Conservation (phyloP, 306 rosid species). For the Aeschynomene evenia region DNA sequence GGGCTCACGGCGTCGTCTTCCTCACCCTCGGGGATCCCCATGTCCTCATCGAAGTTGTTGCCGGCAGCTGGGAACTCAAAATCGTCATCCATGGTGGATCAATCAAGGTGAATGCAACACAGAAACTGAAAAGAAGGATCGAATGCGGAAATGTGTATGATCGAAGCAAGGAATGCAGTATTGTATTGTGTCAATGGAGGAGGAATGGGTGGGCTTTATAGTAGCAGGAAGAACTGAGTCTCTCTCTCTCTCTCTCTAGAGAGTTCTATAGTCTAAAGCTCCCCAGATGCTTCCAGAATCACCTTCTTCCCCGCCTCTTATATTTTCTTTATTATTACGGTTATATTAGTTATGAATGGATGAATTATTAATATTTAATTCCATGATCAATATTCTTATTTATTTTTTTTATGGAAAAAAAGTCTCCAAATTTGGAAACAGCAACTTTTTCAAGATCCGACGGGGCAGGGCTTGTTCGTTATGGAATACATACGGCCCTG, state of each 20-base stretch:
- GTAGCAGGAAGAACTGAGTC: background rate
- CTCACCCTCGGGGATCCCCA: slow-evolving; percentile 39
- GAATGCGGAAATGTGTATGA: background rate
- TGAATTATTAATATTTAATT: too few relatives aligned
- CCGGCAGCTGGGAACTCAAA: slow-evolving; percentile 48
- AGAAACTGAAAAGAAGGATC: background rate
- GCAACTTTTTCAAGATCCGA: slow-evolving; percentile 11
- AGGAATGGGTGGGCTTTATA: background rate
- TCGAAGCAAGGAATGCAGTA: background rate
- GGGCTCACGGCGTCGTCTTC: slow-evolving; percentile 39
- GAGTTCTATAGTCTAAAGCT: slow-evolving; percentile 16
- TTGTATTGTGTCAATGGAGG: background rate
- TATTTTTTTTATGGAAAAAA: too few relatives aligned
- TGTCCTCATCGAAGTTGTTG: slow-evolving; percentile 34
- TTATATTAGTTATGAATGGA: background rate
- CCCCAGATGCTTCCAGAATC: slow-evolving; percentile 33
- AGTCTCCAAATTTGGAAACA: background rate
- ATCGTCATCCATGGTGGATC: slow-evolving; percentile 53
- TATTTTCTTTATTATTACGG: background rate
- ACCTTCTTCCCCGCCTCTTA: background rate
- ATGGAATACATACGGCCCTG: background rate
- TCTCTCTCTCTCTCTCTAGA: too few relatives aligned
- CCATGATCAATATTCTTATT: background rate
- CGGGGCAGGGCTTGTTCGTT: background rate
- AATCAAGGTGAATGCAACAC: background rate